phyloP scores from a whole-genome alignment of 2,329 filamentous ascomycete genomes.

The Sporothrix brasiliensis region DNA sequence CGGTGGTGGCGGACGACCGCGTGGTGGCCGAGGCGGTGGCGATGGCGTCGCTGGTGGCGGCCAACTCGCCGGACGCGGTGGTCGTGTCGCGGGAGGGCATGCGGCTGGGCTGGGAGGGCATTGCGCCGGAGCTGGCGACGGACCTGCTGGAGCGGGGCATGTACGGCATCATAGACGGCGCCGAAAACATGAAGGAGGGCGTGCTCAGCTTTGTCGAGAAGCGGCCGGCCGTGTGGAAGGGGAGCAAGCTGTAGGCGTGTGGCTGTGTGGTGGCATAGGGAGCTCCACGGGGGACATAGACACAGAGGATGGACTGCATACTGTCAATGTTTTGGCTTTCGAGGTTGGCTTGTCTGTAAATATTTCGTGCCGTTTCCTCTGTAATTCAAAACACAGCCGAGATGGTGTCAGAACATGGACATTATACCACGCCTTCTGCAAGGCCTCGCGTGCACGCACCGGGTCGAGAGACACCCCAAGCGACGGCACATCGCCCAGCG shows the following conservation, averaged over 20 bases:
- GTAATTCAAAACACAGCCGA: too few species aligned
- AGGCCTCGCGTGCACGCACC: too few species aligned
- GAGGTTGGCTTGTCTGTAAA: too few species aligned
- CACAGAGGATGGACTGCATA: too few species aligned
- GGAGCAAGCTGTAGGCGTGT: constrained; percentile 58
- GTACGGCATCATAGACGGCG: constrained; percentile 62
- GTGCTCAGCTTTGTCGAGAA: constrained; percentile 76
- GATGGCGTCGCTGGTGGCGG: constrained; percentile 63
- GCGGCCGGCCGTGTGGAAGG: constrained; percentile 67
- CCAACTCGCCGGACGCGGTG: constrained; percentile 73
- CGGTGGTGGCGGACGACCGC: constrained; percentile 52
- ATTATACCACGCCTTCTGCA: too few species aligned
- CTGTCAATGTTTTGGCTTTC: too few species aligned
- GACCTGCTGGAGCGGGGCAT: constrained; percentile 59
- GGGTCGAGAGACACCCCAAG: too few species aligned
- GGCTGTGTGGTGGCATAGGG: too few species aligned
- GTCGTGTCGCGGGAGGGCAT: constrained; percentile 74
- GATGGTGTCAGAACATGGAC: too few species aligned
- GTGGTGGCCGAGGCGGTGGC: constrained; percentile 61
- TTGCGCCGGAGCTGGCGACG: constrained; percentile 66
- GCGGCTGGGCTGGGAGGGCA: constrained; percentile 70
- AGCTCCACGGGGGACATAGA: too few species aligned
- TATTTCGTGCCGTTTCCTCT: too few species aligned
- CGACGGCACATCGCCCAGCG: too few species aligned
- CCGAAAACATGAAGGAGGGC: constrained; percentile 75